Evolutionary conservation across 352 stramenopile species (phyloP).

Genomic region (Phytophthora brassicae): DNA sequence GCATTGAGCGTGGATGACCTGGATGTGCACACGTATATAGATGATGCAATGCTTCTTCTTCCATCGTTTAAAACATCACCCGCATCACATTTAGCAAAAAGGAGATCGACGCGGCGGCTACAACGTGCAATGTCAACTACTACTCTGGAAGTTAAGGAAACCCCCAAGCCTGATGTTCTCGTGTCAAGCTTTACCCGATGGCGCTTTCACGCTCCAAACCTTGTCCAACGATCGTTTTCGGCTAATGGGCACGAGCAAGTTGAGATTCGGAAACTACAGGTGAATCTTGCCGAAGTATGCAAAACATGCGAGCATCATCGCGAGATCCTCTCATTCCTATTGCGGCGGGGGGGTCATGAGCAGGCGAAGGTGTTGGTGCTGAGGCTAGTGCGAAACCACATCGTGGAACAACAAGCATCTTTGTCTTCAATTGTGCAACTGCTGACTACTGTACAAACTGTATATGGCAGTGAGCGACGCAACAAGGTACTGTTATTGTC

Average conservation of each 20-base stretch:
- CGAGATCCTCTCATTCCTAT: slow-evolving; percentile 70
- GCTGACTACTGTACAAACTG: slow-evolving; percentile 49
- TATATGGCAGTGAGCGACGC: slow-evolving; percentile 35
- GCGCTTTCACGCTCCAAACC: slow-evolving; percentile 64
- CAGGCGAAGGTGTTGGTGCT: slow-evolving; percentile 55
- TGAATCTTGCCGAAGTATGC: slow-evolving; percentile 63
- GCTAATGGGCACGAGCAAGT: slow-evolving; percentile 36
- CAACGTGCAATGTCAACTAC: slow-evolving; percentile 37
- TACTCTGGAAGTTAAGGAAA: slow-evolving; percentile 33
- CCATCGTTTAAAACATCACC: slow-evolving; percentile 22
- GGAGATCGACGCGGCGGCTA: slow-evolving; percentile 17
- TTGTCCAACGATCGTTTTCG: slow-evolving; percentile 52
- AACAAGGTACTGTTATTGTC: slow-evolving; percentile 34
- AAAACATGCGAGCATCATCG: slow-evolving; percentile 58
- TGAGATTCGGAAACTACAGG: slow-evolving; percentile 65
- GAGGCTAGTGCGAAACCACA: slow-evolving; percentile 48
- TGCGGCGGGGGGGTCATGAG: slow-evolving; percentile 51
- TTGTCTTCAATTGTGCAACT: slow-evolving; percentile 38
- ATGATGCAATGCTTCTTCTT: slow-evolving; percentile 11
- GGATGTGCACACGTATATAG: slow-evolving; percentile 21
- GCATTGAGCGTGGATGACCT: slow-evolving; percentile 33
- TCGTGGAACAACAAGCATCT: slow-evolving; percentile 53
- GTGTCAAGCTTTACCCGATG: slow-evolving; percentile 46
- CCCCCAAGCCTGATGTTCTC: slow-evolving; percentile 30
- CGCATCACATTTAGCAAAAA: slow-evolving; percentile 25